Evolutionary conservation across 2,329 filamentous ascomycete genomes (phyloP).

Genomic region (Fusarium tanahbumbuense): DNA sequence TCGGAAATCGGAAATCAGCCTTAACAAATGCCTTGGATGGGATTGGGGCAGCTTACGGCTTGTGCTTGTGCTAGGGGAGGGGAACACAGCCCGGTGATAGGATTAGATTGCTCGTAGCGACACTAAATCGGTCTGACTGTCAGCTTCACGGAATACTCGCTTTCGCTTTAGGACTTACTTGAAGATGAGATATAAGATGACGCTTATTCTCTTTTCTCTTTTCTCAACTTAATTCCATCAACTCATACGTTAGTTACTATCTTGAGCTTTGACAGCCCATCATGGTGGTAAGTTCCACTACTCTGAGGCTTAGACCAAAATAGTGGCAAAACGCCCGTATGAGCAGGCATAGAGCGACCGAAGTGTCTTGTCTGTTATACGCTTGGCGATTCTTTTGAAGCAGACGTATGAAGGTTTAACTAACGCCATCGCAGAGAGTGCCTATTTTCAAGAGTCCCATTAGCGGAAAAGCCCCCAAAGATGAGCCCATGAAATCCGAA

Average conservation of each 20-base stretch:
- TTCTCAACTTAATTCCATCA: conserved; percentile 5
- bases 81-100: not conserved
- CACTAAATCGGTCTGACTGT: conserved; percentile 5
- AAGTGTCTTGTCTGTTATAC: not conserved
- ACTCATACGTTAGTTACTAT: not conserved
- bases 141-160: too few species aligned
- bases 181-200: conserved; percentile 9
- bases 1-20: conserved; percentile 2
- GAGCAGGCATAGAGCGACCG: fast-evolving
- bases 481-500: not conserved
- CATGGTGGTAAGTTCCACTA: conserved; percentile 21
- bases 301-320: not conserved
- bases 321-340: not conserved
- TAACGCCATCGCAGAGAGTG: conserved; percentile 33
- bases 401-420: too few species aligned
- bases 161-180: too few species aligned
- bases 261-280: conserved; percentile 12
- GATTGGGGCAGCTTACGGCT: not conserved
- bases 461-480: not conserved
- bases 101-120: not conserved
- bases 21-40: not conserved
- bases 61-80: not conserved
- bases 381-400: too few species aligned
- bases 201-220: not conserved
- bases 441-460: conserved; percentile 21